Percentiles rank a stretch among this genome's conserved stretches.
phyloP scores from a whole-genome alignment of 805 yeast species.

The Soucietia sequanensis region DNA sequence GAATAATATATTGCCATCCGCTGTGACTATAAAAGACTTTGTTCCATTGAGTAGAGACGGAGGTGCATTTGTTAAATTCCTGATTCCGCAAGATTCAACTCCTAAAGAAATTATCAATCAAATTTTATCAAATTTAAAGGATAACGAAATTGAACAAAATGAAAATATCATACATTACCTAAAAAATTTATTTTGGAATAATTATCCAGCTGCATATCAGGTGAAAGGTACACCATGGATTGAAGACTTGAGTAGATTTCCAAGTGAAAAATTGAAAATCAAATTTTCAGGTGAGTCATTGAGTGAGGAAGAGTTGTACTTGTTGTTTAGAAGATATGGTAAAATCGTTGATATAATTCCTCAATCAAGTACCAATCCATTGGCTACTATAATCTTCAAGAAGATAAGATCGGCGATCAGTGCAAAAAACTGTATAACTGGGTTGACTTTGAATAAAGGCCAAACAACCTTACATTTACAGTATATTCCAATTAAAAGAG shows the following conservation, averaged over 20 bases:
- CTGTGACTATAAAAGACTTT: slow-evolving; percentile 50
- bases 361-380: slow-evolving; percentile 41
- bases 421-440: slow-evolving; percentile 90
- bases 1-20: slow-evolving; percentile 28
- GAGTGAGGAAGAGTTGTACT: slow-evolving; percentile 77
- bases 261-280: slow-evolving; percentile 61
- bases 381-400: slow-evolving; percentile 57
- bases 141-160: slow-evolving; percentile 10
- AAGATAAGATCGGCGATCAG: slow-evolving; percentile 67
- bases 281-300: slow-evolving; percentile 74
- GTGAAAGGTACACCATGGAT: slow-evolving; percentile 96
- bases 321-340: slow-evolving; percentile 85
- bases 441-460: slow-evolving; percentile 55
- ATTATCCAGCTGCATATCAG: slow-evolving; percentile 55
- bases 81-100: slow-evolving; percentile 51
- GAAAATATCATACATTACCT: slow-evolving; percentile 8
- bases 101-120: slow-evolving; percentile 52
- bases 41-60: slow-evolving; percentile 82
- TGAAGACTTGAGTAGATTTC: slow-evolving; percentile 82
- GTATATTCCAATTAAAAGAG: slow-evolving; percentile 58
- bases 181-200: slow-evolving; percentile 11
- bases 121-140: slow-evolving; percentile 47
- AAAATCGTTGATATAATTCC: slow-evolving; percentile 72
- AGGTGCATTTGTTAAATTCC: slow-evolving; percentile 85
- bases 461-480: slow-evolving; percentile 67